These are phyloP conservation scores for Colletotrichum kahawae DNA, from an alignment of 2,329 filamentous ascomycete genomes.

Conservation along the genomic window DNA sequence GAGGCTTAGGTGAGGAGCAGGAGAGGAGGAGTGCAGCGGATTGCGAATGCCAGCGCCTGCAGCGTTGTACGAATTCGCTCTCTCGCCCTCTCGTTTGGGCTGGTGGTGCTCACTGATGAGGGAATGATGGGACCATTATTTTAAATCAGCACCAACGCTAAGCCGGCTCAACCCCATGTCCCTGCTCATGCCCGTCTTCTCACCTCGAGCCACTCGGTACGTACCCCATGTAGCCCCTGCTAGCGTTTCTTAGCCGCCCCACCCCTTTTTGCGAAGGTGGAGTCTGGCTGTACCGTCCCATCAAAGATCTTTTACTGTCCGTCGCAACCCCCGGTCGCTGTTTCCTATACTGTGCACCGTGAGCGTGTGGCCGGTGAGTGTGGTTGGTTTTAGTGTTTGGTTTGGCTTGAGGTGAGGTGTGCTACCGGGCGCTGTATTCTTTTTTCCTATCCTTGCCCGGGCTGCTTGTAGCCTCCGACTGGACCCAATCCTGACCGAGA, in stretches of 20 bases:
- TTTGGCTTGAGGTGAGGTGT: not conserved
- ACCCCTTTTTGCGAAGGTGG: not conserved
- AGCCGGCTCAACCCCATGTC: not conserved
- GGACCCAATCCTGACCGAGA: not conserved
- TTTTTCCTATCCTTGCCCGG: not conserved
- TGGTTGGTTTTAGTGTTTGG: not conserved
- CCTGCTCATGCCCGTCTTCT: not conserved
- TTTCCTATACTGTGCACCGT: not conserved
- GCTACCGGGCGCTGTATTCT: not conserved
- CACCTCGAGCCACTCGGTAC: not conserved
- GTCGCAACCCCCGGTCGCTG: not conserved
- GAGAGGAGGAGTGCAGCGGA: not conserved
- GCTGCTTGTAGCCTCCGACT: not conserved
- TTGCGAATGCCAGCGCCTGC: not conserved
- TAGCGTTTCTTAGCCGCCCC: not conserved
- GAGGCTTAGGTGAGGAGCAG: not conserved
- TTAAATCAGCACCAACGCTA: conserved; percentile 18
- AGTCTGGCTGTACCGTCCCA: not conserved
- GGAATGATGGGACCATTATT: conserved; percentile 20
- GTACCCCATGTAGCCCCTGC: not conserved
- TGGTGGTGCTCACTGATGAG: conserved; percentile 3
- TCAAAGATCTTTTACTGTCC: conserved; percentile 17
- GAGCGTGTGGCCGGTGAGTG: not conserved
- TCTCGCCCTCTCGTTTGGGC: not conserved
- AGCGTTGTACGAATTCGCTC: not conserved